These are phyloP conservation scores for Aspergillus mulundensis DNA, from an alignment of 495 filamentous ascomycete genomes.

Conservation along the genomic window DNA sequence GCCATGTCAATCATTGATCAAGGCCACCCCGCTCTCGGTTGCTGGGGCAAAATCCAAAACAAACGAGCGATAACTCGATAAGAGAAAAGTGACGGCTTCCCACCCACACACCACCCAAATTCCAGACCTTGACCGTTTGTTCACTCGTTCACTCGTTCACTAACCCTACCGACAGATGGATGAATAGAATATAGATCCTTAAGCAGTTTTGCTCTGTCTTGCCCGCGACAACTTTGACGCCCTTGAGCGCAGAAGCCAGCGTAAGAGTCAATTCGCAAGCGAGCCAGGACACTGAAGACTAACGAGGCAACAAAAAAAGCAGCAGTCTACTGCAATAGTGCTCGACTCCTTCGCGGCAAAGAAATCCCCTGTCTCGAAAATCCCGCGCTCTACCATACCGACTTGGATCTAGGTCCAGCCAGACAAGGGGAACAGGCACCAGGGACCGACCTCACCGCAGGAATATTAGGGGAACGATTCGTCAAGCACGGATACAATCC, in stretches of 20 bases:
- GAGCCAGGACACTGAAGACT: background rate
- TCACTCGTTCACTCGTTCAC: background rate
- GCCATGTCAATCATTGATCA: background rate
- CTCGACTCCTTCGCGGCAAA: no score
- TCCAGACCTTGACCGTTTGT: background rate
- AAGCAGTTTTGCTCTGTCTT: background rate
- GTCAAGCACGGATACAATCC: background rate
- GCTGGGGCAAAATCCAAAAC: constrained; percentile 15
- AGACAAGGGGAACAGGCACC: background rate
- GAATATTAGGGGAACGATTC: background rate
- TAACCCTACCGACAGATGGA: background rate
- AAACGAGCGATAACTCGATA: constrained; percentile 6
- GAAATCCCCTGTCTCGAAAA: background rate
- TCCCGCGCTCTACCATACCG: no score
- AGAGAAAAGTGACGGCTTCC: constrained; percentile 3
- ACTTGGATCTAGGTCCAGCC: no score
- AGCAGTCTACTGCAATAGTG: no score
- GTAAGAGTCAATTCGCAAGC: background rate
- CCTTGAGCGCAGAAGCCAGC: background rate
- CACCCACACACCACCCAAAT: background rate
- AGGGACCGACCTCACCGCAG: background rate
- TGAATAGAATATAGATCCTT: background rate
- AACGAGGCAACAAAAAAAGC: background rate
- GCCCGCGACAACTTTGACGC: background rate
- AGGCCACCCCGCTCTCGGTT: constrained; percentile 2